These are phyloP conservation scores for Chaetomidium leptoderma DNA, from an alignment of 495 filamentous ascomycete genomes.

Conservation along the genomic window DNA sequence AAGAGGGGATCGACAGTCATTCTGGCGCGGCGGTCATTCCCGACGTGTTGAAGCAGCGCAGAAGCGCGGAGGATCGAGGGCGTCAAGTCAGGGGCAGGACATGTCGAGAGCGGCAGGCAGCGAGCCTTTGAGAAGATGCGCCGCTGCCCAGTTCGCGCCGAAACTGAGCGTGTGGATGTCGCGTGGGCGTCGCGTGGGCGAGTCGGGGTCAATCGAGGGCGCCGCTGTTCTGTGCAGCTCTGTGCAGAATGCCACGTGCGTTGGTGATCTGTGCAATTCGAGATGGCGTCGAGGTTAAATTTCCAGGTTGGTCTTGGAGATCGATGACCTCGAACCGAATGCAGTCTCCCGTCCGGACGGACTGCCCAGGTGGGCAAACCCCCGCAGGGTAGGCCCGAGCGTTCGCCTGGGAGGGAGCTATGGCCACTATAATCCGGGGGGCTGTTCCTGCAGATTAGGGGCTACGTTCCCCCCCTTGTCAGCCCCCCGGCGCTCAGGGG, in stretches of 20 bases:
- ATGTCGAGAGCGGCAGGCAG: conserved; percentile 26
- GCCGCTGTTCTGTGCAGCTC: background rate
- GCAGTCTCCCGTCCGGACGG: background rate
- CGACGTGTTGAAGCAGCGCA: conserved; percentile 6
- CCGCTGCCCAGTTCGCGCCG: conserved; percentile 15
- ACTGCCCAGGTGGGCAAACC: background rate
- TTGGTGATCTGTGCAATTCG: background rate
- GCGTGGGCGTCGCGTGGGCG: background rate
- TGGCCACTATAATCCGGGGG: conserved; percentile 16
- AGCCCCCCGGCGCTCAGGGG: no score
- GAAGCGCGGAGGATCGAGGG: conserved; percentile 4
- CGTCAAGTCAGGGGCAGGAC: conserved; percentile 16
- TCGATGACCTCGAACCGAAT: conserved; percentile 6
- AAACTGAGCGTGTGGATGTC: background rate
- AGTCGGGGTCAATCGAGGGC: background rate
- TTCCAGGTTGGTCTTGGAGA: background rate
- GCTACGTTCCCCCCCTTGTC: background rate
- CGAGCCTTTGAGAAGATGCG: conserved; percentile 2
- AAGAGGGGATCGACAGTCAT: conserved; percentile 86
- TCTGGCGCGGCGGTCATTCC: conserved; percentile 45
- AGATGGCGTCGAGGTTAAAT: background rate
- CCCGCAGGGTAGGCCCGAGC: conserved; percentile 9
- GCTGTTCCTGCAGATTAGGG: conserved; percentile 2
- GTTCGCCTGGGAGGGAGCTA: background rate
- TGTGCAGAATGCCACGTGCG: background rate